phyloP scores from a whole-genome alignment of 2,329 filamentous ascomycete species.

The Eutypella sp. region DNA sequence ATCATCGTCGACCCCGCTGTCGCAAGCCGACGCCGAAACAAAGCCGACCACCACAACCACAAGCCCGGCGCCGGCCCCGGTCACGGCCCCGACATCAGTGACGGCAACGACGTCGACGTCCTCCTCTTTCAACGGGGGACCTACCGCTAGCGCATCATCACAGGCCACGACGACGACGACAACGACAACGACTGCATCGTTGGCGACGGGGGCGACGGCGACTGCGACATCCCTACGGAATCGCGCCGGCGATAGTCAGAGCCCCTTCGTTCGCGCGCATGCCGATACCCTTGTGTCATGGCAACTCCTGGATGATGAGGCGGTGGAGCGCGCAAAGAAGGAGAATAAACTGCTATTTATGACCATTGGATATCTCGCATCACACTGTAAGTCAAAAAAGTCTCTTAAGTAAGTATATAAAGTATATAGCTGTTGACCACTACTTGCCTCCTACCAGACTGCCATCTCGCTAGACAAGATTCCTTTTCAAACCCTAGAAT shows the following conservation, averaged over 20 bases:
- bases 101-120: conserved; percentile 5
- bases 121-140: neutral
- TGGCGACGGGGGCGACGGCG: conserved; percentile 3
- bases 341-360: conserved; percentile 89
- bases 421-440: too few species aligned
- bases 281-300: conserved; percentile 80
- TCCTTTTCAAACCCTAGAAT: conserved; percentile 82
- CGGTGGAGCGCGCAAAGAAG: conserved; percentile 68
- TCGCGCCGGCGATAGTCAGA: conserved; percentile 36
- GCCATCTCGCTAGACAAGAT: conserved; percentile 88
- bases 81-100: conserved; percentile 5
- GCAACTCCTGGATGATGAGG: conserved; percentile 80
- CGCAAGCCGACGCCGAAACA: conserved; percentile 4
- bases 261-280: conserved; percentile 63
- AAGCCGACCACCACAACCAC: conserved; percentile 2
- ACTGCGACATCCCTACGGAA: conserved; percentile 24
- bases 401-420: too few species aligned
- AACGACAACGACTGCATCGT: neutral
- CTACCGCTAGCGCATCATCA: conserved; percentile 5
- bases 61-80: neutral
- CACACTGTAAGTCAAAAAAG: conserved; percentile 89
- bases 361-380: conserved; percentile 91
- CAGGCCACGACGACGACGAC: conserved; percentile 7
- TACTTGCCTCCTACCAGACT: conserved; percentile 47
- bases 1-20: neutral